Conservation (phyloP, 73 alveolate species). For the Stentor roeselii region DNA sequence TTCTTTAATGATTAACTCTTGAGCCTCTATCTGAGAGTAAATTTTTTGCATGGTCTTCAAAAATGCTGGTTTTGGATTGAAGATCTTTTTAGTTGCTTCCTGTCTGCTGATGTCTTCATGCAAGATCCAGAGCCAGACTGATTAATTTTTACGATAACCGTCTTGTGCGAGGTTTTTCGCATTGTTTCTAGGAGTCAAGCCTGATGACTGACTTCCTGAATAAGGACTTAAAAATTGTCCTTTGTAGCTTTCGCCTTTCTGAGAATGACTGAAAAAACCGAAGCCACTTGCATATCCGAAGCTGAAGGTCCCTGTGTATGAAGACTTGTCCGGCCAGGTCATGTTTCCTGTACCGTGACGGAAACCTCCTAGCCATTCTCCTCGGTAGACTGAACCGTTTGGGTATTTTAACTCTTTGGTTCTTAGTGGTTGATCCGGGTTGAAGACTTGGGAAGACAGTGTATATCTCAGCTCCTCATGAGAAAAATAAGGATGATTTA, state of each 20-base stretch:
- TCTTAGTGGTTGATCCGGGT: neutral
- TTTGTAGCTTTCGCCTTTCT: neutral
- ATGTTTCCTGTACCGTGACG: slow-evolving; percentile 44
- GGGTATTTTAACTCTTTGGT: slow-evolving; percentile 18
- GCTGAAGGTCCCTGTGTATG: neutral
- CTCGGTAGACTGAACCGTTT: slow-evolving; percentile 32
- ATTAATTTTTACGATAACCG: neutral
- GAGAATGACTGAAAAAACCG: slow-evolving; percentile 3
- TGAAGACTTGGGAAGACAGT: neutral
- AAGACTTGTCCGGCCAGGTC: slow-evolving; percentile 35
- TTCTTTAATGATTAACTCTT: neutral
- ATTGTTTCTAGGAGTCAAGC: neutral
- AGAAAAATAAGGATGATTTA: neutral
- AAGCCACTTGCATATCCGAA: slow-evolving; percentile 8
- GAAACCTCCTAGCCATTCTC: slow-evolving; percentile 49
- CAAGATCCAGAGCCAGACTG: neutral
- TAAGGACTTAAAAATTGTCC: slow-evolving; percentile 18
- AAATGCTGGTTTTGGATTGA: neutral
- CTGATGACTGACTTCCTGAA: neutral
- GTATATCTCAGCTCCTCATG: neutral
- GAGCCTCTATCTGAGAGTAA: neutral
- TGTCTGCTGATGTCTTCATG: neutral
- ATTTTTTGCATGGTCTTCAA: neutral
- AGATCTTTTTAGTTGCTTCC: neutral
- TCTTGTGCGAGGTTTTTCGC: neutral